A percentile compares a stretch with the other conserved stretches of the same genome.
These are phyloP conservation scores for Pyrenochaeta sp. DNA, from an alignment of 2,329 filamentous ascomycete species.

Conservation along the genomic window DNA sequence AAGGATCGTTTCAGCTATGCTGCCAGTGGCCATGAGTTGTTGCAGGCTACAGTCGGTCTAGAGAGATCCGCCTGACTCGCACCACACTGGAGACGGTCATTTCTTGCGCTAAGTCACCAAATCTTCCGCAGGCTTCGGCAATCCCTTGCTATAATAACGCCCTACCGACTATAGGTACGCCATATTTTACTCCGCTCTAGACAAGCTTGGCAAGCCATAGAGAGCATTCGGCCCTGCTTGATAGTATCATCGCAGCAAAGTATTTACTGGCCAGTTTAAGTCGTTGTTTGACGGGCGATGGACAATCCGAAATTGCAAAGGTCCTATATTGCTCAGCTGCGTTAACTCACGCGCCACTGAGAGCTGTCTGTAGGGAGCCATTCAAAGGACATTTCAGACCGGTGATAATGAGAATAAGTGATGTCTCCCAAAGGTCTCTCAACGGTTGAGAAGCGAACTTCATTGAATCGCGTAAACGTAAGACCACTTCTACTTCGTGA, in stretches of 20 bases:
- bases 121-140: constrained; percentile 22
- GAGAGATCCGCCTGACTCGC: constrained; percentile 31
- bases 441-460: constrained; percentile 3
- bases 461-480: constrained; percentile 11
- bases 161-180: constrained; percentile 24
- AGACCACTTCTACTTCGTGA: constrained; percentile 1
- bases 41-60: constrained; percentile 28
- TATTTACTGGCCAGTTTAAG: background rate
- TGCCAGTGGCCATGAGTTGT: constrained; percentile 14
- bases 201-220: constrained; percentile 3
- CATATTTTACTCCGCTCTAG: constrained; percentile 1
- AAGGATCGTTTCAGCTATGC: constrained; percentile 14
- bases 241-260: constrained; percentile 8
- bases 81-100: constrained; percentile 21
- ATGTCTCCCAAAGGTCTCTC: background rate
- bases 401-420: background rate
- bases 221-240: background rate
- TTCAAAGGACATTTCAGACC: background rate
- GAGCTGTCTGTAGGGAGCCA: background rate
- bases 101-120: constrained; percentile 20
- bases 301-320: constrained; percentile 2
- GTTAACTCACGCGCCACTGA: background rate
- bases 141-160: constrained; percentile 21
- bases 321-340: background rate
- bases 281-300: constrained; percentile 1